Evolutionary conservation across 2,329 filamentous ascomycete species (phyloP), one percentile per base, ranked within the genome.

Genomic region (Helotiales sp.): DNA sequence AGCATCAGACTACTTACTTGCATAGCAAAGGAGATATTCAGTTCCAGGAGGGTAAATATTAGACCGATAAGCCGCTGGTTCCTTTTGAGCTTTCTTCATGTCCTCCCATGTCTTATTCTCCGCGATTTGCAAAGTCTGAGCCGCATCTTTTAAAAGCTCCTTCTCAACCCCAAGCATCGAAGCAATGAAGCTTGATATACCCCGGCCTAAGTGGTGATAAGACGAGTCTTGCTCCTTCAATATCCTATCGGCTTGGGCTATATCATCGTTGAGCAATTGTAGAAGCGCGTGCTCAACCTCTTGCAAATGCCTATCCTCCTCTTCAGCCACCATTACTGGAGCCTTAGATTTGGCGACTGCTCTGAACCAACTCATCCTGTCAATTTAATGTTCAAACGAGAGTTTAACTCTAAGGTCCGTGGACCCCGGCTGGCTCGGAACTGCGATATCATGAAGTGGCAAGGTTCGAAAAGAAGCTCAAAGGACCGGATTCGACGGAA

Each of bases 101-200:
- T 96, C 90, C 52, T 85, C 82, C 77, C 85, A 88, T 3, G 93
- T 89, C 52, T 83, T 81, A 29, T 82, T 85, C 75, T 98, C 93
- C 56, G 91, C 91, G 44, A 89, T 85, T 51, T 81, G 81, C 25
- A 99, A 80, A 49, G 85, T 82, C 25, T 85, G 81, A 13, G 85
- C 84, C 22, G 95, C 91, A 77, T 96, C 86, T 56, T 85, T 85
- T 88, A 98, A 95, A 64, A 96, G 81, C 3, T 95, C 87, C 73
- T 96, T 93, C 74, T 98, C 95, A 67, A 96, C 95, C 1, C 93
- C 93, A 1, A 98, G 77, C 2, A 95, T 88, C 17, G 93, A 92
- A 66, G 87, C 82, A 74, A 98, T 87, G 71, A 98, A 98, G 44
- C 85, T 85, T 19, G 92, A 86, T 31, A 96, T 86, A 52, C 91